Percentiles rank a stretch among this genome's conserved stretches.
These are phyloP conservation scores for Chondrostereum purpureum DNA, from an alignment of 1,284 basidiomycete species.

Conservation along the genomic window DNA sequence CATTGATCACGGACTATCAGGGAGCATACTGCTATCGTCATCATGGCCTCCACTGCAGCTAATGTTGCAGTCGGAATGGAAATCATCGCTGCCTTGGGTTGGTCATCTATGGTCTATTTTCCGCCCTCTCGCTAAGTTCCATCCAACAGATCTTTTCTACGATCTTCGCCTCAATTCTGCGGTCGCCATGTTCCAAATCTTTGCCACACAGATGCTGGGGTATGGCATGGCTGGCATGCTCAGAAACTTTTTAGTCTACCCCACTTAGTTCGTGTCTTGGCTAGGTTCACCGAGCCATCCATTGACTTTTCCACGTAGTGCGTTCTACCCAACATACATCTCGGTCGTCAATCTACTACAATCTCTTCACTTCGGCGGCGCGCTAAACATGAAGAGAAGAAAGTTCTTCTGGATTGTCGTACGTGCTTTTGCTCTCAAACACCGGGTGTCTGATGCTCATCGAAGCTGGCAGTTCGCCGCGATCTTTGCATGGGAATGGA, in stretches of 20 bases:
- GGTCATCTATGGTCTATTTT: constrained; percentile 6
- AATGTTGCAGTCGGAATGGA: constrained; percentile 51
- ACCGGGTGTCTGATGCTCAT: not conserved
- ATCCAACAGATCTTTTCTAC: constrained; percentile 40
- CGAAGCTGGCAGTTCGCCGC: constrained; percentile 28
- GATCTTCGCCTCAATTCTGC: constrained; percentile 42
- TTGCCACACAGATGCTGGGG: constrained; percentile 54
- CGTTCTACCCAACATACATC: constrained; percentile 46
- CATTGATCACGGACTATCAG: constrained; percentile 18
- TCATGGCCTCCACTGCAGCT: constrained; percentile 54
- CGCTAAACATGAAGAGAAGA: constrained; percentile 43
- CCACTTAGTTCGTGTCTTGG: constrained; percentile 44
- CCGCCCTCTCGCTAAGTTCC: not conserved
- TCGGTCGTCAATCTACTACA: constrained; percentile 47
- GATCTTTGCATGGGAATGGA: constrained; percentile 48
- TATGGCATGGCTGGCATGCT: constrained; percentile 48
- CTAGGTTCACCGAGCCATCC: not conserved
- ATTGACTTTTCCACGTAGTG: constrained; percentile 21
- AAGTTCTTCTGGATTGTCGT: constrained; percentile 51
- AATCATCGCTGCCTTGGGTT: constrained; percentile 50
- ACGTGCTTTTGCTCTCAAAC: constrained; percentile 12
- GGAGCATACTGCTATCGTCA: constrained; percentile 49
- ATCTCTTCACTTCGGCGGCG: constrained; percentile 43
- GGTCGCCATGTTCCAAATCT: constrained; percentile 49
- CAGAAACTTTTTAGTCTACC: constrained; percentile 50